Conservation (phyloP, 78 protist species). For the Dictyostelium firmibasis region DNA sequence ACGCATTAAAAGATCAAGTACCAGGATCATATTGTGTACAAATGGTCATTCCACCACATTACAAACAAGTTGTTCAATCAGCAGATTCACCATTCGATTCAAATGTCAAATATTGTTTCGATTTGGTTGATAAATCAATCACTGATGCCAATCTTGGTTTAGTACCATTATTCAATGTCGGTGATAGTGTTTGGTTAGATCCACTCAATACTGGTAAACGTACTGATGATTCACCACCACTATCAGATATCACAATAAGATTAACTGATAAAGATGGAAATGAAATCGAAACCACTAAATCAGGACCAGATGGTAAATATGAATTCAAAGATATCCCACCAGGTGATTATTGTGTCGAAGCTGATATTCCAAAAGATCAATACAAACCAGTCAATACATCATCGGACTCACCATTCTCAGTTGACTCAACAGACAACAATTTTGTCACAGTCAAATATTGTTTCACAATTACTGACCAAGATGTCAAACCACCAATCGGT, state of each 20-base stretch:
- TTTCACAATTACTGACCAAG: not conserved
- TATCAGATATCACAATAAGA: not conserved
- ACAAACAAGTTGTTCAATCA: not conserved
- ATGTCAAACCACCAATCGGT: not conserved
- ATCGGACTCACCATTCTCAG: not conserved
- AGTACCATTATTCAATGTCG: constrained; percentile 1
- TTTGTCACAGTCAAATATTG: not conserved
- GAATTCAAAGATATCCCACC: not conserved
- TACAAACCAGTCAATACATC: not conserved
- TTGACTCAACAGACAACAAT: not conserved
- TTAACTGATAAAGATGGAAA: constrained; percentile 11
- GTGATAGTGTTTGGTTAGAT: not conserved
- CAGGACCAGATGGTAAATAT: not conserved
- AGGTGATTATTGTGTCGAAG: constrained; percentile 1
- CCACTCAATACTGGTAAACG: not conserved
- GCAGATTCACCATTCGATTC: not conserved
- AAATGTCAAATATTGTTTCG: not conserved
- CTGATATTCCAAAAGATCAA: not conserved
- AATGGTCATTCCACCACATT: not conserved
- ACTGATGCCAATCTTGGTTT: not conserved
- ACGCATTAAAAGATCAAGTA: not conserved
- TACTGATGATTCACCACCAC: not conserved
- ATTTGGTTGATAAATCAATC: not conserved
- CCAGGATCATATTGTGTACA: constrained; percentile 35
- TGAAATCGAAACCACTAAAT: not conserved